phyloP scores from a whole-genome alignment of 345 rosid genomes.

The Eucalyptus regnans region DNA sequence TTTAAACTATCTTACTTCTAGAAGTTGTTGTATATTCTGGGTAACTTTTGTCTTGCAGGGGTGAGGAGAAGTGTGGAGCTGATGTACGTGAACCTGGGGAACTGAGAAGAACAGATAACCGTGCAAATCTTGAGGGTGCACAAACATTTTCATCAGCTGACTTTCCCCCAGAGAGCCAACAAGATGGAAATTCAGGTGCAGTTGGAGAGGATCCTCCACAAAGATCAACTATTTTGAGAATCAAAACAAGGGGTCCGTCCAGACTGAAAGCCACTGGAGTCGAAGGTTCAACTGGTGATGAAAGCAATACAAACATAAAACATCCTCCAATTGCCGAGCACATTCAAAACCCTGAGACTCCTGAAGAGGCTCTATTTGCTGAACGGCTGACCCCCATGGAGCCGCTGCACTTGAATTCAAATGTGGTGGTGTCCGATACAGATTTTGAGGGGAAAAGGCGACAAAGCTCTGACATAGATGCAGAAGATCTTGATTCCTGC shows the following conservation, averaged over 20 bases:
- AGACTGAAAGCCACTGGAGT: constrained; percentile 19
- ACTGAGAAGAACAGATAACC: constrained; percentile 1
- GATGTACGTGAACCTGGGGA: constrained; percentile 6
- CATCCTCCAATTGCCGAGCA: constrained; percentile 6
- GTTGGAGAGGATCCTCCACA: constrained; percentile 11
- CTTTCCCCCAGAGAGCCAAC: not conserved
- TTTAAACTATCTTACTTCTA: not conserved
- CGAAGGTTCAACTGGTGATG: constrained; percentile 13
- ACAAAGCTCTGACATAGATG: constrained; percentile 2
- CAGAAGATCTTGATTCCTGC: constrained; percentile 3
- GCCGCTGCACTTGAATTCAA: constrained; percentile 1
- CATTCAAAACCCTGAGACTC: not conserved
- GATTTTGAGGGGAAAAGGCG: not conserved
- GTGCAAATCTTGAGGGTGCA: constrained; percentile 1
- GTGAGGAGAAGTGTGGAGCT: constrained; percentile 10
- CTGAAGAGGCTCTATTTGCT: constrained; percentile 7
- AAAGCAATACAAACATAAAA: constrained; percentile 9
- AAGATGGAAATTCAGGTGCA: not conserved
- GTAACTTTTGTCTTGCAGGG: constrained; percentile 35
- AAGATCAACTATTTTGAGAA: constrained; percentile 39
- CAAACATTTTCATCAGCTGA: constrained; percentile 3
- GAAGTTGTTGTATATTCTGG: not conserved
- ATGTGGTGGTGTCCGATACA: not conserved
- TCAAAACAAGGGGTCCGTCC: constrained; percentile 40
- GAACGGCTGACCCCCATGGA: constrained; percentile 7